phyloP scores from a whole-genome alignment of 2,329 filamentous ascomycete genomes.

The Diplodia seriata region DNA sequence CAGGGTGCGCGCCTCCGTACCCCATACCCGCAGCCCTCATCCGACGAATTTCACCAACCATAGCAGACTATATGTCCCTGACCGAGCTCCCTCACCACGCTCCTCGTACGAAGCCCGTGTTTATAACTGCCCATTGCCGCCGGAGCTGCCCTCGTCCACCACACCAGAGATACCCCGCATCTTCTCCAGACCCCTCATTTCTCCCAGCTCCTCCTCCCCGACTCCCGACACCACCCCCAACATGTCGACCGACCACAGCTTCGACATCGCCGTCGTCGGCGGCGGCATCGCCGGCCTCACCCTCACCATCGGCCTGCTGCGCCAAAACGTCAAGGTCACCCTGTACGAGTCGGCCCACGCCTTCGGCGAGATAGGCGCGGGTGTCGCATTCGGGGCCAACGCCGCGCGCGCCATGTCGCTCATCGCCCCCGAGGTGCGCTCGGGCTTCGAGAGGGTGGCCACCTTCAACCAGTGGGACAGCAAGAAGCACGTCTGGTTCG shows the following conservation, averaged over 20 bases:
- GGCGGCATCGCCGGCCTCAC: constrained; percentile 65
- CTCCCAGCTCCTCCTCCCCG: background rate
- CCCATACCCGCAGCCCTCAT: constrained; percentile 31
- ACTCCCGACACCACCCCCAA: background rate
- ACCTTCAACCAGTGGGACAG: constrained; percentile 49
- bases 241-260: constrained; percentile 36
- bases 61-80: constrained; percentile 9
- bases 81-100: background rate
- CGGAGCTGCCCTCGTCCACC: background rate
- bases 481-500: constrained; percentile 52
- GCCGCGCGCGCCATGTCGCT: constrained; percentile 62
- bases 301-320: constrained; percentile 61
- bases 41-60: constrained; percentile 19
- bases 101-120: constrained; percentile 23
- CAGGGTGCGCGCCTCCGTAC: constrained; percentile 13
- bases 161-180: constrained; percentile 20
- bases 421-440: constrained; percentile 56
- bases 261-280: constrained; percentile 64
- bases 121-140: background rate
- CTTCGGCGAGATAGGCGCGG: constrained; percentile 66
- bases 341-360: constrained; percentile 64
- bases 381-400: constrained; percentile 64
- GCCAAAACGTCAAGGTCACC: constrained; percentile 54
- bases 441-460: constrained; percentile 53
- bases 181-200: background rate